A percentile compares a stretch with the other conserved stretches of the same genome.
Conservation (phyloP, 2,329 filamentous ascomycete species). For the Xylariomycetidae sp. region DNA sequence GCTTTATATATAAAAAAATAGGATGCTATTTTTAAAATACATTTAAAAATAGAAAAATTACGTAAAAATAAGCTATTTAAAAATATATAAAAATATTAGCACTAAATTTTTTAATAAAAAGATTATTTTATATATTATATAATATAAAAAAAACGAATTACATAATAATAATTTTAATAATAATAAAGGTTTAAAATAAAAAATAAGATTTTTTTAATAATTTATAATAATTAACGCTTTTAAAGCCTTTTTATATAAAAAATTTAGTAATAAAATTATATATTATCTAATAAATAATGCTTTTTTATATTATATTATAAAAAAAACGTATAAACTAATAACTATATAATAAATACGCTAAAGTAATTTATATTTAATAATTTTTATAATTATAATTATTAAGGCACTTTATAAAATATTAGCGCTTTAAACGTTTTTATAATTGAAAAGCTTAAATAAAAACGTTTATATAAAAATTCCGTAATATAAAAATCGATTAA, state of each 20-base stretch:
- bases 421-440: background rate
- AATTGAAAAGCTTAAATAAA: constrained; percentile 1
- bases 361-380: too few relatives aligned
- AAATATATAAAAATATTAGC: background rate
- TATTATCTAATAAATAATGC: too few relatives aligned
- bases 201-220: too few relatives aligned
- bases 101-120: constrained; percentile 1
- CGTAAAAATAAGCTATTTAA: background rate
- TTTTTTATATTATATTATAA: too few relatives aligned
- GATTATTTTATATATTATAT: background rate
- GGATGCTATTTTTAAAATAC: background rate
- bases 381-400: too few relatives aligned
- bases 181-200: background rate
- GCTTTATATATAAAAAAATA: background rate
- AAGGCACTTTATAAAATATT: background rate
- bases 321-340: too few relatives aligned
- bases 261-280: too few relatives aligned
- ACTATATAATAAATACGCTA: too few relatives aligned
- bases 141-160: background rate
- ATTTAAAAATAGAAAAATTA: constrained; percentile 1
- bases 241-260: too few relatives aligned
- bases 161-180: background rate
- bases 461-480: constrained; percentile 1
- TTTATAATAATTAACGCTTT: constrained; percentile 1
- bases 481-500: background rate